Conservation (phyloP, 805 yeast species). For the Lipomyces anomalus region DNA sequence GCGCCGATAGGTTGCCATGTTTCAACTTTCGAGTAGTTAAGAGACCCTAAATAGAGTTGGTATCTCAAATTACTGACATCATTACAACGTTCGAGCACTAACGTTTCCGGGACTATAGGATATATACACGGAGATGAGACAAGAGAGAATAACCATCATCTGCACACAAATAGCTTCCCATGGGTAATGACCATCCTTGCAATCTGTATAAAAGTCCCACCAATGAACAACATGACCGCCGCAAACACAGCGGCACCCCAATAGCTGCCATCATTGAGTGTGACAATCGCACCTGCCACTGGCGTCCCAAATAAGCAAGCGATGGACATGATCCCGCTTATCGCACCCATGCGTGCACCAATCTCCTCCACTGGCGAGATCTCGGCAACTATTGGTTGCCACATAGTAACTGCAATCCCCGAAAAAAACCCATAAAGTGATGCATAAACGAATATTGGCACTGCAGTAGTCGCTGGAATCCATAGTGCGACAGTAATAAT, state of each 20-base stretch:
- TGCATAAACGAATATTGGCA: constrained; percentile 31
- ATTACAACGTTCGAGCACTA: no score
- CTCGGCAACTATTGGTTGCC: constrained; percentile 32
- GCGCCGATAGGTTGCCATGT: no score
- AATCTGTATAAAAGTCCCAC: constrained; percentile 8
- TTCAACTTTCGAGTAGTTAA: no score
- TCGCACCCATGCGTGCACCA: constrained; percentile 50
- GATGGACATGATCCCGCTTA: constrained; percentile 52
- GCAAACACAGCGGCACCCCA: constrained; percentile 25
- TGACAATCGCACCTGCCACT: constrained; percentile 29
- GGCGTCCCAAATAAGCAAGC: constrained; percentile 36
- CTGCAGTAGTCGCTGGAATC: constrained; percentile 33
- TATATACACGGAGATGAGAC: no score
- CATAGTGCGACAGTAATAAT: constrained; percentile 33
- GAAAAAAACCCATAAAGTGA: constrained; percentile 31
- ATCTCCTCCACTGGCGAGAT: constrained; percentile 28
- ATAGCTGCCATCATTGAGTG: constrained; percentile 18
- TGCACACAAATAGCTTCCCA: no score
- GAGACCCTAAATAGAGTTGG: no score
- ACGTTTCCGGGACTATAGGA: no score
- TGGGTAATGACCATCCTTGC: no score
- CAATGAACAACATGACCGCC: constrained; percentile 14
- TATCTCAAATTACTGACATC: no score
- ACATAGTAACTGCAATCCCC: constrained; percentile 33
- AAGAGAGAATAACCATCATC: no score